Conservation (phyloP, 2,329 filamentous ascomycete genomes). For the Colletotrichum sp. region DNA sequence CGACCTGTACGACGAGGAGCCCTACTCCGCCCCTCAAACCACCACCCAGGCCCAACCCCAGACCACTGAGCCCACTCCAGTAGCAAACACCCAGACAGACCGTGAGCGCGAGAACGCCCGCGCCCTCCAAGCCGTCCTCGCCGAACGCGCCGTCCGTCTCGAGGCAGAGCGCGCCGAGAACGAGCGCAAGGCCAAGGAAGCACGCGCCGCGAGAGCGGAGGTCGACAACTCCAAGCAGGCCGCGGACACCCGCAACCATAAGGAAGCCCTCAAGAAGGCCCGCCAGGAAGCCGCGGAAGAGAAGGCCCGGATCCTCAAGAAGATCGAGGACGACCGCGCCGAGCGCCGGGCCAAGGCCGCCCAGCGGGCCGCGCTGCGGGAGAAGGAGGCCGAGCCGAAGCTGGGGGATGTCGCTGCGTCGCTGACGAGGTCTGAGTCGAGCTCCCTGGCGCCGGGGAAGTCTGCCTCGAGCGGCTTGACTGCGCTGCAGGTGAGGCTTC, state of each 20-base stretch:
- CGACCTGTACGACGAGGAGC: neutral
- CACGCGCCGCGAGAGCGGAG: constrained; percentile 50
- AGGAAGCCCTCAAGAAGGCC: constrained; percentile 62
- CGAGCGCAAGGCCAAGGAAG: constrained; percentile 54
- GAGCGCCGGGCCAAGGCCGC: constrained; percentile 65
- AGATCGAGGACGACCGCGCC: constrained; percentile 78
- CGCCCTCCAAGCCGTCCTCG: constrained; percentile 41
- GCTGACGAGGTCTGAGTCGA: constrained; percentile 34
- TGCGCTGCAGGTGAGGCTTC: constrained; percentile 78
- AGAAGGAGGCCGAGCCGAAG: constrained; percentile 26
- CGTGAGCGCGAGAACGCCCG: constrained; percentile 21
- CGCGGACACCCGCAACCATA: constrained; percentile 48
- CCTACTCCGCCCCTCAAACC: neutral
- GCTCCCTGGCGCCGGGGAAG: constrained; percentile 31
- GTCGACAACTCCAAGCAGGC: constrained; percentile 30
- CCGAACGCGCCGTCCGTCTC: constrained; percentile 54
- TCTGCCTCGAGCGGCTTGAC: constrained; percentile 29
- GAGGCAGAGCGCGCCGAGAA: constrained; percentile 45
- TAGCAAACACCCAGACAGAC: constrained; percentile 20
- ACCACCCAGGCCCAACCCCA: neutral
- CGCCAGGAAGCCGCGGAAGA: constrained; percentile 71
- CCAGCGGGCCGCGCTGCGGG: constrained; percentile 47
- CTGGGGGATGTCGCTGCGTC: constrained; percentile 31
- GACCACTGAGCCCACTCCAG: neutral
- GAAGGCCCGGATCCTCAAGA: constrained; percentile 71